Evolutionary conservation across 192 early-diverging fungal genomes (phyloP), one percentile per base, ranked within the genome.

Genomic region (Linnemannia zychae): DNA sequence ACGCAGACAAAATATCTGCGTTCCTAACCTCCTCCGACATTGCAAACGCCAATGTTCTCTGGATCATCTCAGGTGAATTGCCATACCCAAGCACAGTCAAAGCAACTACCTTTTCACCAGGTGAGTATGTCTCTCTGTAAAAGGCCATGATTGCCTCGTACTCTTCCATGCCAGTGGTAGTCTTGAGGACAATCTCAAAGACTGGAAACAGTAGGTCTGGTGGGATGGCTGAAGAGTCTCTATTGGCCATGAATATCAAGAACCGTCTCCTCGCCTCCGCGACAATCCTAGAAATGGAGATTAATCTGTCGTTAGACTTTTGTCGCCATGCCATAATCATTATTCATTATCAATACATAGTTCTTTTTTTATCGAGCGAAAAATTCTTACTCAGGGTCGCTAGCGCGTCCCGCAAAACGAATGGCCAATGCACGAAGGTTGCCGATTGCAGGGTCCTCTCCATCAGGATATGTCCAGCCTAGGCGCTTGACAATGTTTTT

Each of bases 231-330:
- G 89, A 50, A 20, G 75, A 69, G 18, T 89, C 77, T 33, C 88
- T 90, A 81, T 87, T 88, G 7, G 72, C 78, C 81, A 94, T 96
- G 77, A 92, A 93, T 4, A 76, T 82, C 66, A 88, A 68, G 88
- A 99, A 97, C 18, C 95, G 91, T 22, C 88, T 87, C 72, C 90
- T 86, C 34, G 95, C 92, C 81, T 96, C 95, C 17, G 79, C 81
- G 17, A 97, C 79, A 47, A 93, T 92, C 78, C 92, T 95, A 52
- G 40, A 44, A 44, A 44, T 44, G 9, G 3, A 44, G n/a, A n/a
- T n/a, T n/a, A n/a, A n/a, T n/a, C n/a, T n/a, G n/a, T n/a, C n/a
- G n/a, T n/a, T n/a, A n/a, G n/a, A n/a, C n/a, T n/a, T n/a, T n/a
- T n/a, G n/a, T n/a, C n/a, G n/a, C n/a, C n/a, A n/a, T n/a, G n/a